Percentiles rank a stretch among this genome's conserved stretches.
Evolutionary conservation across 768 basidiomycete genomes (phyloP).

Genomic region (Strobilomyces dryophilus): DNA sequence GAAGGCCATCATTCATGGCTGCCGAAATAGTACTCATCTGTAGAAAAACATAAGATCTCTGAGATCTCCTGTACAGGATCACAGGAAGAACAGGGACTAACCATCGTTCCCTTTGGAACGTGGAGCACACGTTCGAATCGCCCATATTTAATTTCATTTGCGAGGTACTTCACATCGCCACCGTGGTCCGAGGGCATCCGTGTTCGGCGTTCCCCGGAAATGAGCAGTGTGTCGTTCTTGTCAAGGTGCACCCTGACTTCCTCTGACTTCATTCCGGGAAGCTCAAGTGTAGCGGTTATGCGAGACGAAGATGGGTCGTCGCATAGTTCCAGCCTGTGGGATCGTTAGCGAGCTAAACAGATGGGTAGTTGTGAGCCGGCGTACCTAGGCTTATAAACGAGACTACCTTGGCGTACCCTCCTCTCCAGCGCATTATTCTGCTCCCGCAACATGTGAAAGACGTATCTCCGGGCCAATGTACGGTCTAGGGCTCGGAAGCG

Average conservation of each 20-base stretch:
- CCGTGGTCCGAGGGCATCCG: slow-evolving; percentile 16
- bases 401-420: slow-evolving; percentile 22
- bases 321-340: slow-evolving; percentile 36
- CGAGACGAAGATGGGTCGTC: slow-evolving; percentile 32
- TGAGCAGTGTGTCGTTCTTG: slow-evolving; percentile 24
- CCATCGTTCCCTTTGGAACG: slow-evolving; percentile 37
- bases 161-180: slow-evolving; percentile 21
- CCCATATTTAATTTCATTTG: slow-evolving; percentile 40
- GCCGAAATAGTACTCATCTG: slow-evolving; percentile 39
- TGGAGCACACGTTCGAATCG: slow-evolving; percentile 34
- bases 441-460: slow-evolving; percentile 20
- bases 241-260: slow-evolving; percentile 34
- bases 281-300: slow-evolving; percentile 35
- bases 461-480: slow-evolving; percentile 29
- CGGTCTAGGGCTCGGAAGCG: slow-evolving; percentile 30
- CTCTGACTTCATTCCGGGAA: slow-evolving; percentile 37
- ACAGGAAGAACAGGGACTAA: slow-evolving; percentile 10
- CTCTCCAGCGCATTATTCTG: slow-evolving; percentile 16
- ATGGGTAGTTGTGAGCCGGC: slow-evolving; percentile 4
- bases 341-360: slow-evolving; percentile 10
- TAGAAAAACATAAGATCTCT: not conserved
- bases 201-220: slow-evolving; percentile 33
- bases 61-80: not conserved
- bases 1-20: slow-evolving; percentile 36
- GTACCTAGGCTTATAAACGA: slow-evolving; percentile 33